phyloP scores from a whole-genome alignment of 805 yeast genomes.

The Zygoascus bituminiphila region DNA sequence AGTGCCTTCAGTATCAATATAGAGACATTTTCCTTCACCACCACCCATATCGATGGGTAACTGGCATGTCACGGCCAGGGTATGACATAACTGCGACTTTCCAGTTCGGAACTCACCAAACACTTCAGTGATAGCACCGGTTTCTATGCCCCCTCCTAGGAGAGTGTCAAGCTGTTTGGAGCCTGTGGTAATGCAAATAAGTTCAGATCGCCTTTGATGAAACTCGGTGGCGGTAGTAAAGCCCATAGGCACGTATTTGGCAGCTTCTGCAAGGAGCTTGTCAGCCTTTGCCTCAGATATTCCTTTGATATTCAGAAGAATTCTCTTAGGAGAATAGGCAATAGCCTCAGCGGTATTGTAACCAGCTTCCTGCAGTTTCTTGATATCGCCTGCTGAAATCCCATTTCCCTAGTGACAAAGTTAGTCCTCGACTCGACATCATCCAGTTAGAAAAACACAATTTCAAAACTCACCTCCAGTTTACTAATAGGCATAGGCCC shows the following conservation, averaged over 20 bases:
- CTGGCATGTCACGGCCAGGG: constrained; percentile 94
- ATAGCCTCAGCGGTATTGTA: constrained; percentile 84
- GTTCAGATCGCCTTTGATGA: constrained; percentile 79
- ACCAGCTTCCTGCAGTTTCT: constrained; percentile 74
- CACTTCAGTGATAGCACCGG: constrained; percentile 92
- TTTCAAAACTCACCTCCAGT: not conserved
- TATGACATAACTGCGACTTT: constrained; percentile 93
- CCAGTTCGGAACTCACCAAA: constrained; percentile 98
- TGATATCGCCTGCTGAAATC: constrained; percentile 67
- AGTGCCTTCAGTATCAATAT: constrained; percentile 95
- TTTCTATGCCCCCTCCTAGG: constrained; percentile 94
- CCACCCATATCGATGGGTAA: constrained; percentile 96
- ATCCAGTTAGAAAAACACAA: not conserved
- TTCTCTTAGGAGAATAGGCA: constrained; percentile 79
- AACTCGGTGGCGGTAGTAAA: constrained; percentile 95
- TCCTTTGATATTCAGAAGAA: constrained; percentile 71
- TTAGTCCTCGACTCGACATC: not conserved
- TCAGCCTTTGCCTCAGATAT: constrained; percentile 95
- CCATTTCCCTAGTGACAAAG: constrained; percentile 44
- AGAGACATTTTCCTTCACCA: constrained; percentile 95
- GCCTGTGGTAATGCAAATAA: constrained; percentile 91
- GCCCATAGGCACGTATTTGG: constrained; percentile 86
- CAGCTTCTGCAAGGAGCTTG: constrained; percentile 69
- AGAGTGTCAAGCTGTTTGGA: constrained; percentile 88
- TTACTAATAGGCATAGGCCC: constrained; percentile 1